These are phyloP conservation scores for Centaurea solstitialis DNA, from an alignment of 129 eudicot species.

Conservation along the genomic window DNA sequence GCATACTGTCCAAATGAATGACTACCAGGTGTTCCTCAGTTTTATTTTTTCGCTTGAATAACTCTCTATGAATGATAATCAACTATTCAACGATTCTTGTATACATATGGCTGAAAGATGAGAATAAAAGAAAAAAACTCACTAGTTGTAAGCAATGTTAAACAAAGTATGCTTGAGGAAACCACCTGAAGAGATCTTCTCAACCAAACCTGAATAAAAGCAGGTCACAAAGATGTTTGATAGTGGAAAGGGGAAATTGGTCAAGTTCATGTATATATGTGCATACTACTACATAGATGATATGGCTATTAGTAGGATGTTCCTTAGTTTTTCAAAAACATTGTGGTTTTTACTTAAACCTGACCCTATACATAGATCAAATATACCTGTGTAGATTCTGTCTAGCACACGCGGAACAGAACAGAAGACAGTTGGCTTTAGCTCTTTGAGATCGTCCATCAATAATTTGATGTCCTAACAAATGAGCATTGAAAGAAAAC, in stretches of 20 bases:
- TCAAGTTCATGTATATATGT: not conserved
- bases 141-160: constrained; percentile 82
- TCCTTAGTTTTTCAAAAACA: no score
- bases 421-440: constrained; percentile 83
- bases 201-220: constrained; percentile 55
- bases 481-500: not conserved
- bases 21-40: no score
- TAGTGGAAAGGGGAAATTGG: not conserved
- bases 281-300: no score
- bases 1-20: no score
- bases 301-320: no score
- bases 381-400: constrained; percentile 81
- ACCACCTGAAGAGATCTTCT: constrained; percentile 74
- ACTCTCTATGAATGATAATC: no score
- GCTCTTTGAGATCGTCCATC: constrained; percentile 76
- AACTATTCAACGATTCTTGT: no score
- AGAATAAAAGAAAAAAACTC: constrained; percentile 30
- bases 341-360: no score
- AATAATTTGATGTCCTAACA: constrained; percentile 76
- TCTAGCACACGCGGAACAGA: constrained; percentile 97
- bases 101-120: not conserved
- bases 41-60: no score
- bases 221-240: not conserved
- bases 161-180: constrained; percentile 61
- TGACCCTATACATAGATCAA: not conserved